These are phyloP conservation scores for Erodium chrysanthum DNA, from an alignment of 441 rosid genomes.

Conservation along the genomic window DNA sequence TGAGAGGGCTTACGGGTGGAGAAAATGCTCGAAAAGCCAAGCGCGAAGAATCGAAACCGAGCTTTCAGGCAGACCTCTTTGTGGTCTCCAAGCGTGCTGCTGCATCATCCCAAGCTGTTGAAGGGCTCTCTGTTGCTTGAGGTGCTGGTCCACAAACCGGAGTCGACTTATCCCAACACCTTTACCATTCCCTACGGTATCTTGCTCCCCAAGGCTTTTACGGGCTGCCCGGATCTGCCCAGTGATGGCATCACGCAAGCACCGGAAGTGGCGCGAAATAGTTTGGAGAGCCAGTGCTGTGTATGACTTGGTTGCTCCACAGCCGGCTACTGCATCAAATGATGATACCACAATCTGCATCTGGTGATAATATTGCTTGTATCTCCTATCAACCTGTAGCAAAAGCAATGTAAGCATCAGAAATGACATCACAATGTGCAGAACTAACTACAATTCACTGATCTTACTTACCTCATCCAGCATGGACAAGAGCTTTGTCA, in stretches of 20 bases:
- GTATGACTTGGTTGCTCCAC: slow-evolving; percentile 73
- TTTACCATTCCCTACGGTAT: slow-evolving; percentile 42
- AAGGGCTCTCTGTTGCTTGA: slow-evolving; percentile 68
- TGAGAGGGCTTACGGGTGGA: slow-evolving; percentile 94
- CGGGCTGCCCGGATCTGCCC: slow-evolving; percentile 43
- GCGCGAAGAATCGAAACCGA: slow-evolving; percentile 83
- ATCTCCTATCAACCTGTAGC: slow-evolving; percentile 78
- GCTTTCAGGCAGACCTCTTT: slow-evolving; percentile 85
- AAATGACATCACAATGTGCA: not conserved
- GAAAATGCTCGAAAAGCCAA: slow-evolving; percentile 96
- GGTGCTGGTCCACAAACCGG: slow-evolving; percentile 65
- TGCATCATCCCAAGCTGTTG: slow-evolving; percentile 77
- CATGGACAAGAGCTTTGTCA: slow-evolving; percentile 85
- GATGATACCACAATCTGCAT: slow-evolving; percentile 71
- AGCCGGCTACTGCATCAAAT: slow-evolving; percentile 57
- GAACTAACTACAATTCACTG: not conserved
- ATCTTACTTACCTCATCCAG: slow-evolving; percentile 77
- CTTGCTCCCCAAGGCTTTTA: slow-evolving; percentile 64
- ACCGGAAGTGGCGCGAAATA: slow-evolving; percentile 69
- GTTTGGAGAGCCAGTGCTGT: slow-evolving; percentile 70
- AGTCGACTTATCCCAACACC: slow-evolving; percentile 62
- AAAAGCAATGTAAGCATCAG: slow-evolving; percentile 8
- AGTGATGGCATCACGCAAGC: slow-evolving; percentile 57
- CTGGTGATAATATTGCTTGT: slow-evolving; percentile 85
- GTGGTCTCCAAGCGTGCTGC: slow-evolving; percentile 92